Percentiles rank a stretch among this genome's conserved stretches.
Evolutionary conservation across 768 basidiomycete genomes (phyloP).

Genomic region (Gautieria morchelliformis): DNA sequence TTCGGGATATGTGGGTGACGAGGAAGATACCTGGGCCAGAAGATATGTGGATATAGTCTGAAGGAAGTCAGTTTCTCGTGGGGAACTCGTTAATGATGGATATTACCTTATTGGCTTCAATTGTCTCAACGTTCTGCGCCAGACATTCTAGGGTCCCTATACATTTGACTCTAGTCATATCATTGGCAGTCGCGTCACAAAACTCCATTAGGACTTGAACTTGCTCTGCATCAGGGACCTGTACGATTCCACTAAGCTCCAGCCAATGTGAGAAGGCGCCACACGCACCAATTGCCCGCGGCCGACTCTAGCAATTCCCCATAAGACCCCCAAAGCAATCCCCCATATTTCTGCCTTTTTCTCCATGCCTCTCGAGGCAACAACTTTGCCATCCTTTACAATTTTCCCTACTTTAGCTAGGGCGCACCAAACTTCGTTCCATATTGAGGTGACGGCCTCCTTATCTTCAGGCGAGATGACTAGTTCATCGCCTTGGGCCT

Average conservation of each 20-base stretch:
- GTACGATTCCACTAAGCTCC: background rate
- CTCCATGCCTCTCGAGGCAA: conserved; percentile 50
- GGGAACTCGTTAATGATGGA: background rate
- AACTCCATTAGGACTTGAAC: conserved; percentile 57
- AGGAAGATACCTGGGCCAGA: conserved; percentile 34
- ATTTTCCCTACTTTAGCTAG: conserved; percentile 52
- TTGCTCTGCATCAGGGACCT: conserved; percentile 55
- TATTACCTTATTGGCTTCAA: conserved; percentile 56
- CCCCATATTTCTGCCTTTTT: conserved; percentile 69
- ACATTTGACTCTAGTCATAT: conserved; percentile 57
- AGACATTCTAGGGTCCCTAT: conserved; percentile 82
- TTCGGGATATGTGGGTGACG: conserved; percentile 46
- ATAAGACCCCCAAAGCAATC: conserved; percentile 70
- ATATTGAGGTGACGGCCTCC: conserved; percentile 43
- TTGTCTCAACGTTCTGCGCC: conserved; percentile 54
- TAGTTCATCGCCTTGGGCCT: conserved; percentile 26
- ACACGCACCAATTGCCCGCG: conserved; percentile 49
- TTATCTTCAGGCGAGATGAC: conserved; percentile 35
- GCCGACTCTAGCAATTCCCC: conserved; percentile 79
- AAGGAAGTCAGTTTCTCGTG: background rate
- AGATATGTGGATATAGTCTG: conserved; percentile 54
- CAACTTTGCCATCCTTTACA: conserved; percentile 20
- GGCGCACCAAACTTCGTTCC: conserved; percentile 58
- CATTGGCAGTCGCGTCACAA: conserved; percentile 45
- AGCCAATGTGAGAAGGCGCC: background rate